Evolutionary conservation across 2,329 filamentous ascomycete genomes (phyloP).

Genomic region (Apiospora koreana): DNA sequence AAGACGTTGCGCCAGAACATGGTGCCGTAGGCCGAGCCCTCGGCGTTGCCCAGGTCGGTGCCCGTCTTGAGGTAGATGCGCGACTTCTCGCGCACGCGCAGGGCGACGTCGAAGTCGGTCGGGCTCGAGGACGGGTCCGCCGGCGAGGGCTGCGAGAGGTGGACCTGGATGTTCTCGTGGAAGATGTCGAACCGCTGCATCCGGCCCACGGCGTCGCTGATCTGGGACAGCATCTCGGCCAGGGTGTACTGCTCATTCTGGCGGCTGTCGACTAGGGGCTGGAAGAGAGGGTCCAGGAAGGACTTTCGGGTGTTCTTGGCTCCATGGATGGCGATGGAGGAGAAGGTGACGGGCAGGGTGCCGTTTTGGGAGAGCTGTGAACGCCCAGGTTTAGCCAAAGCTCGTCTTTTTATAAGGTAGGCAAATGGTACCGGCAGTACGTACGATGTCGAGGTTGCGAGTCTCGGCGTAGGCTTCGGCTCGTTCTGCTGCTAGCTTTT

Average conservation of each 20-base stretch:
- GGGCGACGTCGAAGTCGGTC: conserved; percentile 78
- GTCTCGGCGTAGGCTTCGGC: conserved; percentile 52
- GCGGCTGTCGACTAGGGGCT: conserved; percentile 72
- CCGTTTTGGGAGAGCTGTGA: conserved; percentile 76
- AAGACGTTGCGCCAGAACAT: conserved; percentile 88
- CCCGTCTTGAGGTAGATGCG: conserved; percentile 89
- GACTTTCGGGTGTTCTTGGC: conserved; percentile 78
- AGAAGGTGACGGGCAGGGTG: conserved; percentile 84
- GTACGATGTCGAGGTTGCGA: conserved; percentile 66
- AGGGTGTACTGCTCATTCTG: conserved; percentile 72
- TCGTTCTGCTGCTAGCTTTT: conserved; percentile 25
- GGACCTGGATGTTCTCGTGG: conserved; percentile 78
- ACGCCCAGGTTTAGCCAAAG: not conserved
- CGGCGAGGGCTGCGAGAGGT: conserved; percentile 73
- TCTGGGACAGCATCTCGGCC: conserved; percentile 65
- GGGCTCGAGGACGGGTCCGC: conserved; percentile 69
- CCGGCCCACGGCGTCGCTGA: conserved; percentile 46
- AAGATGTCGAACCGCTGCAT: conserved; percentile 84
- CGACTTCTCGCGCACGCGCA: conserved; percentile 77
- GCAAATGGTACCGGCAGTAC: conserved; percentile 19
- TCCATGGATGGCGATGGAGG: conserved; percentile 80
- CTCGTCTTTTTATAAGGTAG: conserved; percentile 14
- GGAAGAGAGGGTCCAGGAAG: conserved; percentile 82
- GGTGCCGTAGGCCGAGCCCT: conserved; percentile 91
- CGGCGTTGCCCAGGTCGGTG: conserved; percentile 89